Base-by-base conservation (phyloP, 306 rosid genomes). In the Pyrus communis region DNA sequence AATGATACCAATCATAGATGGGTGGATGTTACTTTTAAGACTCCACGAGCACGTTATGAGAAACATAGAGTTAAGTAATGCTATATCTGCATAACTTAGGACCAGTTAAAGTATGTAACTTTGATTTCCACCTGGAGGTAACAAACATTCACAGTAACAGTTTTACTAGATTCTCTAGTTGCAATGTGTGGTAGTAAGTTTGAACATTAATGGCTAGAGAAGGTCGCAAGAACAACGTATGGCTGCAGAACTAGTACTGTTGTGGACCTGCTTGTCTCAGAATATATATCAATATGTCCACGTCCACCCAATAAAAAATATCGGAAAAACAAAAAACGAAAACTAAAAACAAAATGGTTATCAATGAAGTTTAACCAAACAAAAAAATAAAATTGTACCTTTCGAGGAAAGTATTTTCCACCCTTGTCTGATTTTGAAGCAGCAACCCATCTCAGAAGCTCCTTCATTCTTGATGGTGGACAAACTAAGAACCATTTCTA, bases 381-480 rank as follows among this genome's bases (percentile, higher is more conserved):
- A 31, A 30, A 18, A 18, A 23, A 23, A 25, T 67, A 12, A 21
- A 43, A 66, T 33, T 49, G 61, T 78, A 92, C 99, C 97, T 88
- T 95, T 76, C 81, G 78, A 38, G 88, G 87, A 65, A 82, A 73
- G 79, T 83, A 83, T 76, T 88, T 92, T 25, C 85, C 88, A 57
- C 88, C 92, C 79, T 81, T 95, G 49, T 91, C 97, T 75, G 97
- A 73, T 81, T 84, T 95, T n/a, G 89, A 78, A 73, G 90, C 81
- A 22, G 93, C 85, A 58, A 92, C 97, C 99, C 99, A 92, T 86
- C 96, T 88, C 67, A 92, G 80, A 0, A 95, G 84, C 89, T 95
- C 96, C 79, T 92, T 95, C 96, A 95, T 86, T 85, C 92, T 95
- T 10, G 98, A 7, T 0, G 2, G 2, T 7, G 2, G 10, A 38